These are phyloP conservation scores for Tolypocladium amazonense DNA, from an alignment of 2,329 filamentous ascomycete species.

Conservation along the genomic window DNA sequence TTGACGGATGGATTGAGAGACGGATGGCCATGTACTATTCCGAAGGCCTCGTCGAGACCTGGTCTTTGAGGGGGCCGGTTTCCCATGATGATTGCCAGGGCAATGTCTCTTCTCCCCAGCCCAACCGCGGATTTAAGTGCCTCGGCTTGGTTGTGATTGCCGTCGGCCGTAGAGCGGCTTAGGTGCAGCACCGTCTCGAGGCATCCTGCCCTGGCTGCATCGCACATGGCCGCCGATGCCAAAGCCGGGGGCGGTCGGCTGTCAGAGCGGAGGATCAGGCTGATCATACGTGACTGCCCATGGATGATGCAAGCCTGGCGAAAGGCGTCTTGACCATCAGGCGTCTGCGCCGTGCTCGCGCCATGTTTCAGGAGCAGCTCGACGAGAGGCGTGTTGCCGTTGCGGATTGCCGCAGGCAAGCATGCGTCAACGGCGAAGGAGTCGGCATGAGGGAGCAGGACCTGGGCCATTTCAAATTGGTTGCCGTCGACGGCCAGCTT, in stretches of 20 bases:
- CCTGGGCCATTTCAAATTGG: constrained; percentile 41
- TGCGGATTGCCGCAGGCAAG: constrained; percentile 36
- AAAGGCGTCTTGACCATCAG: constrained; percentile 43
- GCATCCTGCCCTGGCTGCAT: constrained; percentile 38
- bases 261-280: constrained; percentile 37
- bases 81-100: constrained; percentile 42
- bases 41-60: constrained; percentile 40
- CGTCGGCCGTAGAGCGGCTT: constrained; percentile 41
- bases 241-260: constrained; percentile 31
- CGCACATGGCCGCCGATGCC: constrained; percentile 40
- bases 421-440: constrained; percentile 36
- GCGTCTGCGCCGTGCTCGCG: constrained; percentile 34
- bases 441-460: constrained; percentile 43
- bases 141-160: constrained; percentile 38
- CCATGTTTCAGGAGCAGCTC: constrained; percentile 40
- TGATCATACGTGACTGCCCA: constrained; percentile 33
- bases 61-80: constrained; percentile 37
- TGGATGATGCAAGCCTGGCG: constrained; percentile 37
- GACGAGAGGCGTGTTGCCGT: constrained; percentile 29
- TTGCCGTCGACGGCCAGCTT: constrained; percentile 39
- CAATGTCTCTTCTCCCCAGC: constrained; percentile 40
- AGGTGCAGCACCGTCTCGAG: constrained; percentile 38
- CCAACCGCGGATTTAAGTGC: constrained; percentile 40
- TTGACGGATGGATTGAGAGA: constrained; percentile 38
- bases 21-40: constrained; percentile 31